These are phyloP conservation scores for Citrus mangshanensis DNA, from an alignment of 345 rosid genomes.

Conservation along the genomic window DNA sequence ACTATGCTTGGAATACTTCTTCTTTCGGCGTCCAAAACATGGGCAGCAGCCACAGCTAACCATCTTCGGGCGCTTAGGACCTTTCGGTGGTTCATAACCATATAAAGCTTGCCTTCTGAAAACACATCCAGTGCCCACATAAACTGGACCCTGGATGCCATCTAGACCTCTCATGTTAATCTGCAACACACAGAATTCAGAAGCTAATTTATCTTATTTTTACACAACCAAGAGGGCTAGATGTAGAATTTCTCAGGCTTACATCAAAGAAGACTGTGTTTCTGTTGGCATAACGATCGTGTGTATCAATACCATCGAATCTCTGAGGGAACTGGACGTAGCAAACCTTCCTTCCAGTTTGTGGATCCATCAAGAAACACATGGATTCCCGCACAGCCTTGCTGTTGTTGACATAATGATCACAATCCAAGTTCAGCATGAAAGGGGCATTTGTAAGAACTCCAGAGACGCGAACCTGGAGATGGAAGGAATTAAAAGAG, in stretches of 20 bases:
- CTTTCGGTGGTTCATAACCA: conserved; percentile 90
- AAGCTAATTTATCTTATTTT: conserved; percentile 1
- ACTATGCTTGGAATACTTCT: conserved; percentile 45
- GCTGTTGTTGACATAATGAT: conserved; percentile 83
- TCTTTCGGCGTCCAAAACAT: conserved; percentile 78
- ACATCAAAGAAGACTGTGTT: conserved; percentile 94
- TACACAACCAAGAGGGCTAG: background rate
- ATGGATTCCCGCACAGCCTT: conserved; percentile 86
- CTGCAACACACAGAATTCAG: conserved; percentile 26
- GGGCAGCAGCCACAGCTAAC: conserved; percentile 95
- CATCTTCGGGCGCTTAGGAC: conserved; percentile 94
- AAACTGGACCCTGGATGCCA: conserved; percentile 93
- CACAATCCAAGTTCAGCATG: conserved; percentile 93
- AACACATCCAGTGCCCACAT: conserved; percentile 96
- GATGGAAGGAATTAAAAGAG: conserved; percentile 10
- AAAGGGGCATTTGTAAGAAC: conserved; percentile 91
- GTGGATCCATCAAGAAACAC: conserved; percentile 96
- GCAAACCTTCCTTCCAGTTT: conserved; percentile 79
- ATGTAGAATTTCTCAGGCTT: conserved; percentile 17
- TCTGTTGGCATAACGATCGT: conserved; percentile 88
- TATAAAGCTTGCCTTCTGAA: conserved; percentile 94
- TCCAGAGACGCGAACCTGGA: conserved; percentile 77
- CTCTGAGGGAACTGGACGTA: conserved; percentile 93
- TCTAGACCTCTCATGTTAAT: conserved; percentile 85
- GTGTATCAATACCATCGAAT: conserved; percentile 80